Percentiles rank a stretch among this genome's conserved stretches.
Conservation (phyloP, 148 eudicot genomes). For the Rhododendron vialii region DNA sequence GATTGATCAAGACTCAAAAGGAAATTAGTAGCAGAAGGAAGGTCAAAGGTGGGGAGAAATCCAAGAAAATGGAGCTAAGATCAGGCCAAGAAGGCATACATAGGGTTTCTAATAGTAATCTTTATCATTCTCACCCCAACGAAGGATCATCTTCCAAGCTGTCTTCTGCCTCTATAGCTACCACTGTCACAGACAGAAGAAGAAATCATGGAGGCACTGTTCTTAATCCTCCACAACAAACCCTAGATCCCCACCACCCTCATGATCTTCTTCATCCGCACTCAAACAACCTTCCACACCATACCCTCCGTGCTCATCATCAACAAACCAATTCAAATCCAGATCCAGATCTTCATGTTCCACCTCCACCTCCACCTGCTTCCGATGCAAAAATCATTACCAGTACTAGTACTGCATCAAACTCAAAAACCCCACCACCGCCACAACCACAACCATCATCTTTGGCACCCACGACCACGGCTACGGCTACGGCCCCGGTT, state of each 20-base stretch:
- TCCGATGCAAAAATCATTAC: neutral
- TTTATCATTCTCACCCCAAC: slow-evolving; percentile 2
- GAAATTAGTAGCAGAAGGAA: neutral
- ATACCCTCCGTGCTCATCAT: neutral
- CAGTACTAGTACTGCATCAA: neutral
- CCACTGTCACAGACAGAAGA: neutral
- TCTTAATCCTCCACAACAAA: slow-evolving; percentile 19
- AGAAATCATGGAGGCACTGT: slow-evolving; percentile 14
- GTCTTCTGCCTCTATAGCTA: neutral
- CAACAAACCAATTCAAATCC: neutral
- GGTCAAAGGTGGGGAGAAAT: neutral
- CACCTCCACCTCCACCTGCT: slow-evolving; percentile 7
- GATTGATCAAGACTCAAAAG: neutral
- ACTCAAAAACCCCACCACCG: neutral
- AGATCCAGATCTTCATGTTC: slow-evolving; percentile 1
- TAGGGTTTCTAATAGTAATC: slow-evolving; percentile 7
- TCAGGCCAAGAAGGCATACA: slow-evolving; percentile 14
- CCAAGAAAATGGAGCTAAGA: slow-evolving; percentile 24
- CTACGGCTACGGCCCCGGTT: neutral
- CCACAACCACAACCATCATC: neutral
- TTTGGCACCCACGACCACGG: neutral
- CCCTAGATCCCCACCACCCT: slow-evolving; percentile 21
- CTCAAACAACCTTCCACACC: neutral
- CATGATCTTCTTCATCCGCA: neutral
- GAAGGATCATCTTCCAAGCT: slow-evolving; percentile 12